Evolutionary conservation across 2,329 filamentous ascomycete genomes (phyloP).

Genomic region (Arthrobotrys entomopaga): DNA sequence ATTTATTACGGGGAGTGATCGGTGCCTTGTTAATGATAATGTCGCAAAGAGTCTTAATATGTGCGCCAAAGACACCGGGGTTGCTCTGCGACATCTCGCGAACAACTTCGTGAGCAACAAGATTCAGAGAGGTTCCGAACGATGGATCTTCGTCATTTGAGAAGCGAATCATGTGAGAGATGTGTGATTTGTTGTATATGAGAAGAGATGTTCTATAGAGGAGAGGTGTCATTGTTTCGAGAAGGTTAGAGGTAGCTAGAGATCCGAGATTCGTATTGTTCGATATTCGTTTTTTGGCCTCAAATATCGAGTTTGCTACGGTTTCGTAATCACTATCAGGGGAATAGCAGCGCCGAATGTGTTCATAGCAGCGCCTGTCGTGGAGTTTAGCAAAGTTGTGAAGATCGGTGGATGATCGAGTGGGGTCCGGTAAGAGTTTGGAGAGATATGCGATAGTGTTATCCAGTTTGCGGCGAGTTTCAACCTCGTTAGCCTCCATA

Average conservation of each 20-base stretch:
- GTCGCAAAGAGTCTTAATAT: conserved; percentile 89
- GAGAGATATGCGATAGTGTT: conserved; percentile 78
- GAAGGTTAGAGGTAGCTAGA: conserved; percentile 62
- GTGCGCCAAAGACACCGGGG: conserved; percentile 89
- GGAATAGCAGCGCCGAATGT: conserved; percentile 85
- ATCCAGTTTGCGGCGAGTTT: conserved; percentile 75
- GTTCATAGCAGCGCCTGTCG: conserved; percentile 87
- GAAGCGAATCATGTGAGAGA: conserved; percentile 87
- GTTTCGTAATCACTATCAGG: conserved; percentile 91
- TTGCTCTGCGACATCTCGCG: conserved; percentile 88
- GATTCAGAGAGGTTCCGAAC: conserved; percentile 68
- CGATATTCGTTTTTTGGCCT: conserved; percentile 83
- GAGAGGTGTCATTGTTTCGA: conserved; percentile 83
- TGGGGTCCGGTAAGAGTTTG: conserved; percentile 76
- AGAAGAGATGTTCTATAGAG: conserved; percentile 85
- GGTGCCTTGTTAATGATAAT: conserved; percentile 84
- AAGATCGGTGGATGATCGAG: conserved; percentile 78
- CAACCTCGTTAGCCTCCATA: conserved; percentile 75
- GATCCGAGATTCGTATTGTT: conserved; percentile 67
- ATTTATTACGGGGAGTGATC: conserved; percentile 59
- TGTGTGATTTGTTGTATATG: conserved; percentile 92
- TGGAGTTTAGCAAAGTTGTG: conserved; percentile 91
- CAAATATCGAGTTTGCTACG: conserved; percentile 87
- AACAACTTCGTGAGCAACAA: conserved; percentile 85
- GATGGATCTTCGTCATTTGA: conserved; percentile 79